Conservation (phyloP, 805 yeast genomes). For the Diddensiella santjacobensis region DNA sequence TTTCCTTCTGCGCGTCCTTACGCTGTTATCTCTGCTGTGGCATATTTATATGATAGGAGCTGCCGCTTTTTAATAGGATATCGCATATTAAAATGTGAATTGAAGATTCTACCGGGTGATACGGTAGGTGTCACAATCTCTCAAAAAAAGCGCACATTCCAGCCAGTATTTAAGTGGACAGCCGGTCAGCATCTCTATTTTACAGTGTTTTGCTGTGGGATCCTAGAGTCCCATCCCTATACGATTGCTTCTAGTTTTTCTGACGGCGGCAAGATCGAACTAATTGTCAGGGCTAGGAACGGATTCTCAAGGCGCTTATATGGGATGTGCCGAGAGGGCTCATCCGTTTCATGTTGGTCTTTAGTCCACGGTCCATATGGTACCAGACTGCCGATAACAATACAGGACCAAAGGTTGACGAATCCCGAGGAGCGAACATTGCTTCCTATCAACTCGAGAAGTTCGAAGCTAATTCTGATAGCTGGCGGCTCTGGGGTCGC, state of each 20-base stretch:
- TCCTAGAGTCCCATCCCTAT: conserved; percentile 27
- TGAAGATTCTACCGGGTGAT: conserved; percentile 20
- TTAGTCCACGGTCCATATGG: conserved; percentile 29
- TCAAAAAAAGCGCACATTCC: not conserved
- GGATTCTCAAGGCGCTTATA: conserved; percentile 28
- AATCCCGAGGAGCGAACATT: conserved; percentile 10
- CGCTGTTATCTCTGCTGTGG: conserved; percentile 21
- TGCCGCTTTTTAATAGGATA: conserved; percentile 19
- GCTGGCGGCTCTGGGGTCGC: conserved; percentile 36
- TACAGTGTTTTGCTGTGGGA: conserved; percentile 21
- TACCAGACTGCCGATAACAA: conserved; percentile 15
- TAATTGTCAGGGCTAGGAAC: conserved; percentile 30
- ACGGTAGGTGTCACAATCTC: conserved; percentile 19
- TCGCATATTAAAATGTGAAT: conserved; percentile 15
- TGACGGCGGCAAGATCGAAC: conserved; percentile 22
- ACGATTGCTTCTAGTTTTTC: conserved; percentile 22
- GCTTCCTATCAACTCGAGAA: conserved; percentile 20
- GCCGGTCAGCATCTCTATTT: conserved; percentile 27
- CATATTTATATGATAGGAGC: conserved; percentile 24
- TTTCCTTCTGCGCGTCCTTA: conserved; percentile 23
- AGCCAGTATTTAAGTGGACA: conserved; percentile 16
- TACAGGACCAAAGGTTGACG: not conserved
- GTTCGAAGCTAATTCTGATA: conserved; percentile 26
- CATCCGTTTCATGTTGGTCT: conserved; percentile 9
- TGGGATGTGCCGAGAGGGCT: conserved; percentile 9